Percentiles rank a stretch among this genome's conserved stretches.
phyloP scores from a whole-genome alignment of 805 yeast genomes.

The Nakazawaea anatomiae region DNA sequence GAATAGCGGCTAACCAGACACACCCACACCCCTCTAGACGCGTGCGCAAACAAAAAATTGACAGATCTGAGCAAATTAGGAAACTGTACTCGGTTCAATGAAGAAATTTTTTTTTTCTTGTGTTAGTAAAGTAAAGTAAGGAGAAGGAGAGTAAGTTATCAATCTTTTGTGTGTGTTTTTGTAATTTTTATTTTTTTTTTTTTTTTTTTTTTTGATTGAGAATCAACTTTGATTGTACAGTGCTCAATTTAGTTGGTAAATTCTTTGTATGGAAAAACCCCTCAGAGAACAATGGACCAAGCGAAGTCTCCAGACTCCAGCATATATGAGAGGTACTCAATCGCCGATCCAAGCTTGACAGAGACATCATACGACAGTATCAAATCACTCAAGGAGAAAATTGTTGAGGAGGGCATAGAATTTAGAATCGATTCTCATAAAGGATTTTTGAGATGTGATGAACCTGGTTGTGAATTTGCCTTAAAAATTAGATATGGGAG shows the following conservation, averaged over 20 bases:
- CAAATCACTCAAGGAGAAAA: slow-evolving; percentile 4
- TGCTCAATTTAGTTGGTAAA: too few species aligned
- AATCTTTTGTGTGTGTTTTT: too few species aligned
- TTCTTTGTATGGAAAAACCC: too few species aligned
- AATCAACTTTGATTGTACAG: too few species aligned
- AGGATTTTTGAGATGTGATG: slow-evolving; percentile 9
- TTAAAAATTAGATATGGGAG: slow-evolving; percentile 10
- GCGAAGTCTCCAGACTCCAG: background rate
- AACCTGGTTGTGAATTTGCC: slow-evolving; percentile 4
- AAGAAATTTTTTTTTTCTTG: background rate
- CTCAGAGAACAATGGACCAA: background rate
- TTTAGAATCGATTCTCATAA: slow-evolving; percentile 8
- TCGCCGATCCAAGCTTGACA: slow-evolving; percentile 2
- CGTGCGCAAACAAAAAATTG: background rate
- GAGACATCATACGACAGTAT: slow-evolving; percentile 8
- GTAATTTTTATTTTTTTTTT: background rate
- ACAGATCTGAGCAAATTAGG: slow-evolving; percentile 1
- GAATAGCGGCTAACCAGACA: too few species aligned
- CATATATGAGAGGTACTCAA: slow-evolving; percentile 1
- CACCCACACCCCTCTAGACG: too few species aligned
- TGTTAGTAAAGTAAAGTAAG: background rate
- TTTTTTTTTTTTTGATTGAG: background rate
- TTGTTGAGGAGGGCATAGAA: slow-evolving; percentile 1
- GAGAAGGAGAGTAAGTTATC: background rate
- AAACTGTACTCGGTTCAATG: background rate